These are phyloP conservation scores for Butyriboletus loyo DNA, from an alignment of 768 basidiomycete genomes.

Conservation along the genomic window DNA sequence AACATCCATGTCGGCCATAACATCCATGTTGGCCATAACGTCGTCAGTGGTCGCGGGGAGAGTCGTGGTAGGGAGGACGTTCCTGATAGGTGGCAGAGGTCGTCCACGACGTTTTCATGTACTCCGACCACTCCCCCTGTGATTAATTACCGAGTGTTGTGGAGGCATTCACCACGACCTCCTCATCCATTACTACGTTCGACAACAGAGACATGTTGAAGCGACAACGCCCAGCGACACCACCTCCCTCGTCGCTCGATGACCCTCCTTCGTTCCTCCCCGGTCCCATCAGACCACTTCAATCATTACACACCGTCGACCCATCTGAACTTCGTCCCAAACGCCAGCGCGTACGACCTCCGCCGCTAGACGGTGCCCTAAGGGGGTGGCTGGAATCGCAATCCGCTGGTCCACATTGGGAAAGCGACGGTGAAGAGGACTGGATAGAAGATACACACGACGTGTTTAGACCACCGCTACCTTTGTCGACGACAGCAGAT, in stretches of 20 bases:
- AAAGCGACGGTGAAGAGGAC: conserved; percentile 33
- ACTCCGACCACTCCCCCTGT: conserved; percentile 24
- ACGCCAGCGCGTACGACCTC: conserved; percentile 52
- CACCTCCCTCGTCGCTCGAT: conserved; percentile 35
- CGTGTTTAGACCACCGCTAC: conserved; percentile 25
- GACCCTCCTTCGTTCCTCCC: conserved; percentile 22
- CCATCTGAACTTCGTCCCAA: conserved; percentile 39
- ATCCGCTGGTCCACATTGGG: conserved; percentile 8
- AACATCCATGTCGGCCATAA: conserved; percentile 68
- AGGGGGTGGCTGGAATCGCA: conserved; percentile 41
- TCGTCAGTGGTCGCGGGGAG: conserved; percentile 2
- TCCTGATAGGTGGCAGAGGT: conserved; percentile 17
- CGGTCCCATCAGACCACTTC: conserved; percentile 9
- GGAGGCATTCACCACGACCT: neutral
- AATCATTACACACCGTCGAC: conserved; percentile 7
- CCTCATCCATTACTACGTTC: conserved; percentile 1
- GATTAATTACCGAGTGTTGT: neutral
- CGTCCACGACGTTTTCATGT: conserved; percentile 9
- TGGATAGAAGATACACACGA: conserved; percentile 35
- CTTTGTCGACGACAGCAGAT: conserved; percentile 13
- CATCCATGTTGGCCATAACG: conserved; percentile 59
- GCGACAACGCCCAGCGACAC: conserved; percentile 47
- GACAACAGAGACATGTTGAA: conserved; percentile 45
- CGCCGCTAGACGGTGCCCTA: conserved; percentile 49
- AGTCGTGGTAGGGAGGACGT: neutral